Base-by-base conservation (phyloP, 495 filamentous ascomycete genomes). In the Astrothelium macrocarpum region DNA sequence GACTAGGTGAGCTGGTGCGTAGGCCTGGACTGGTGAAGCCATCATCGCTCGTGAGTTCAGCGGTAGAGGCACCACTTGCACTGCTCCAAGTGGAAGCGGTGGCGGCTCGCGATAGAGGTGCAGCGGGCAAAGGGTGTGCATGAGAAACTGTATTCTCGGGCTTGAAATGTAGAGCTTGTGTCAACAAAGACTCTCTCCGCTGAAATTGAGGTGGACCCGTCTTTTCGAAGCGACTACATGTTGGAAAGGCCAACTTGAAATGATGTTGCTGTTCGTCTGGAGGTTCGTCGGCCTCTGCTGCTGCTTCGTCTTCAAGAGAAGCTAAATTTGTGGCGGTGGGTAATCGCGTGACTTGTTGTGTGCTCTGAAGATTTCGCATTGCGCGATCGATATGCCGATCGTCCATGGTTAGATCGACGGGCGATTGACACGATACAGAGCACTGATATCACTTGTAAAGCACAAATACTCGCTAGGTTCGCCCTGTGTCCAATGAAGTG, bases 31-130 rank as follows among this genome's bases (percentile, higher is more conserved):
- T 95, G n/a, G 91, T 96, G 45, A 90, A 75, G 56, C 90, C 93
- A 43, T 88, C 94, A 71, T 96, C 94, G 74, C 91, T 96, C 31
- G 90, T 96, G 61, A 96, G 78, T 65, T 96, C 92, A 28, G 85
- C 86, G 1, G 89, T 91, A 16, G 92, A 96, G 58, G 88, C 78
- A 61, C 84, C 79, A 76, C 90, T 95, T 65, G 82, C 76, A 69
- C 86, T 91, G 76, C 87, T 90, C 69, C 85, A 86, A 56, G 87
- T 86, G 61, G 91, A 92, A 60, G 85, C 83, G 59, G 60, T 73
- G 80, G 82, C 77, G 81, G 25, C 49, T 16, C 49, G 49, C 7
- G 49, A 29, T 26, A 76, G 36, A 7, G 68, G 68, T 18, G 71
- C 46, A 2, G 39, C 29, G 4, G 64, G 61, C 25, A n/a, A 43